Conservation (phyloP, 2,329 filamentous ascomycete species). For the Lojkania enalia region DNA sequence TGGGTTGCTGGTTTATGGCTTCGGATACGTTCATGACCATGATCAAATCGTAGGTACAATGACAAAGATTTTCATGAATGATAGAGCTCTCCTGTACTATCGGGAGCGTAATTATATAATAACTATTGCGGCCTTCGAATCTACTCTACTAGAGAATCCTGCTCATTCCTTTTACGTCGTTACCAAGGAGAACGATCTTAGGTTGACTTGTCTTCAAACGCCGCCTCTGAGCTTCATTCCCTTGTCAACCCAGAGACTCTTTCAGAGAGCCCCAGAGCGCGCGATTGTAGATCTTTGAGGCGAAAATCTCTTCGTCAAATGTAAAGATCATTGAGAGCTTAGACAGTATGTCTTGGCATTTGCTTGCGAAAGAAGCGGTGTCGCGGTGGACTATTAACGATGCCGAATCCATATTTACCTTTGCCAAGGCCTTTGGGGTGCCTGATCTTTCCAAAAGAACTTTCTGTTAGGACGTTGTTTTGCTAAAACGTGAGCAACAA, state of each 20-base stretch:
- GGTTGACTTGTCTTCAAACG: too few species aligned
- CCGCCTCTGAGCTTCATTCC: too few species aligned
- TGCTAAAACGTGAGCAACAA: conserved; percentile 4
- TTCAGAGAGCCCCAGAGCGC: conserved; percentile 11
- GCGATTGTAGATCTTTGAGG: conserved; percentile 11
- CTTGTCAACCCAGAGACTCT: conserved; percentile 1
- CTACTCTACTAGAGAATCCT: too few species aligned
- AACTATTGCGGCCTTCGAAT: too few species aligned
- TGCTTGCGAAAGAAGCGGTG: conserved; percentile 5
- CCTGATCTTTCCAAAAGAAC: conserved; percentile 8
- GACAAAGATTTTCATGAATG: too few species aligned
- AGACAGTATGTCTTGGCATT: conserved; percentile 16
- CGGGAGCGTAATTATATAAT: too few species aligned
- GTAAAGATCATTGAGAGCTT: conserved; percentile 18
- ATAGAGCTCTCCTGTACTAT: too few species aligned
- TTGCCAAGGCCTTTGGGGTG: conserved; percentile 9
- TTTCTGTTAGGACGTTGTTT: conserved; percentile 16
- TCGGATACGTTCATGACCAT: too few species aligned
- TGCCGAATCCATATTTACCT: conserved; percentile 12
- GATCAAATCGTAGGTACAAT: too few species aligned
- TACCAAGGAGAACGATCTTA: too few species aligned
- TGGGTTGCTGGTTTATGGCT: too few species aligned
- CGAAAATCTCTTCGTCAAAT: conserved; percentile 17
- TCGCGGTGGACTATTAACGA: conserved; percentile 17
- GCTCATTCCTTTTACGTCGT: too few species aligned